Base-by-base conservation (phyloP, 1,284 basidiomycete species). In the Psilocybe mexicana region DNA sequence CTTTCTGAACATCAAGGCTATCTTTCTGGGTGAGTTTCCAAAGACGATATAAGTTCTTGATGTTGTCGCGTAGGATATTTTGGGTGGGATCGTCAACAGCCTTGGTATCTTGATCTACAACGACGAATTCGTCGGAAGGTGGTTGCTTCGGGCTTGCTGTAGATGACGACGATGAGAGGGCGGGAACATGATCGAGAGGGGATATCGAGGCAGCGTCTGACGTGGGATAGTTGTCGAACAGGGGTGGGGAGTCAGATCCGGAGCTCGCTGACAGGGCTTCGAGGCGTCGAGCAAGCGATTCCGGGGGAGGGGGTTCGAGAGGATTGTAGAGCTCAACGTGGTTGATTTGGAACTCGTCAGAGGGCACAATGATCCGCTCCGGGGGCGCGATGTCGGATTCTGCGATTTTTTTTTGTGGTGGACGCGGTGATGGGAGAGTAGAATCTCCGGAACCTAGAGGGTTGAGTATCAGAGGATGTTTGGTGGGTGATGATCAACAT, bases 31-130 rank as follows among this genome's bases (percentile, higher is more conserved):
- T 65, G 46, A 70, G 61, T 58, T 72, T 79, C 84, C 84, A 87
- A 26, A 87, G 71, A 14, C 67, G 71, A 67, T 80, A 86, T 30
- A 85, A 63, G 6, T 80, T 79, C 43, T 75, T 74, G 46, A 86
- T 75, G 33, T 71, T 70, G 38, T 74, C 69, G 51, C 69, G 72
- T 38, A 80, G 64, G n/a, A 79, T 74, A 30, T 76, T 73, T 51
- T 72, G 70, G 62, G 62, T 54, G 30, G 63, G 60, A 50, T 70
- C 65, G 43, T 47, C 25, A 44, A 45, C 11, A 53, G 12, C 43
- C 35, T 50, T 12, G 24, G 52, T 46, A 24, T 47, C 50, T 25
- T 54, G 53, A 28, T 62, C 58, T 28, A 61, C 40, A n/a, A 58
- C 57, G 28, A 58, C 30, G 24, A 47, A 54, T 26, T 56, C 60